These are phyloP conservation scores for Phytophthora idaei DNA, from an alignment of 352 stramenopile genomes.

Conservation along the genomic window DNA sequence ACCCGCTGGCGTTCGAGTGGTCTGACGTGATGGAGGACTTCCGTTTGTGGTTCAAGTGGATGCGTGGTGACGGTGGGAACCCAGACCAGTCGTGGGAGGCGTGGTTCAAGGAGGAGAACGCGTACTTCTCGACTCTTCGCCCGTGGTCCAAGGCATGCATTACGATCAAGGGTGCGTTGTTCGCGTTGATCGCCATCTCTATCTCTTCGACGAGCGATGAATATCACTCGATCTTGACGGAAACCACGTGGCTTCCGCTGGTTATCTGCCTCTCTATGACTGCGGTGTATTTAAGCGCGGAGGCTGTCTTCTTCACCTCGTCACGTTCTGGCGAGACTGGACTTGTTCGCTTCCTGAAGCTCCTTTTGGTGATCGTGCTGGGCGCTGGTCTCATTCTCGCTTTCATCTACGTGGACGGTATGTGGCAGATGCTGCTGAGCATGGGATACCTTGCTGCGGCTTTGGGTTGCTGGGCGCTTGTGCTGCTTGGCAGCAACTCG, in stretches of 20 bases:
- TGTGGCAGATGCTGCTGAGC: slow-evolving; percentile 90
- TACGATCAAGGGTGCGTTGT: slow-evolving; percentile 90
- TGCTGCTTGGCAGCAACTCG: slow-evolving; percentile 90
- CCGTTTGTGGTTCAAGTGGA: slow-evolving; percentile 93
- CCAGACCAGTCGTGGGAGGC: slow-evolving; percentile 95
- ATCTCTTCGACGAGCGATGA: slow-evolving; percentile 78
- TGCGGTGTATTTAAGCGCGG: slow-evolving; percentile 68
- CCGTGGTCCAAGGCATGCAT: slow-evolving; percentile 92
- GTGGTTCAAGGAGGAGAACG: slow-evolving; percentile 96
- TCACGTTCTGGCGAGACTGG: slow-evolving; percentile 64
- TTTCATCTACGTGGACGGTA: slow-evolving; percentile 77
- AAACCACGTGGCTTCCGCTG: slow-evolving; percentile 64
- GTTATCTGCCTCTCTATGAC: slow-evolving; percentile 57
- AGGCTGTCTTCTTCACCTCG: slow-evolving; percentile 62
- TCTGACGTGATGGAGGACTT: slow-evolving; percentile 93
- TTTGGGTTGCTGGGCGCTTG: slow-evolving; percentile 80
- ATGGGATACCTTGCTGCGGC: slow-evolving; percentile 94
- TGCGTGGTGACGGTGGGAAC: slow-evolving; percentile 92
- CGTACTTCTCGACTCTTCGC: slow-evolving; percentile 91
- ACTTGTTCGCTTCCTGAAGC: slow-evolving; percentile 73
- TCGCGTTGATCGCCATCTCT: slow-evolving; percentile 84
- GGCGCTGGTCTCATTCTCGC: slow-evolving; percentile 76
- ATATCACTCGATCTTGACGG: slow-evolving; percentile 70
- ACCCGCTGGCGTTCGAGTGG: slow-evolving; percentile 97
- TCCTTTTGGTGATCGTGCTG: slow-evolving; percentile 76